Base-by-base conservation (phyloP, 2,329 filamentous ascomycete species). In the Penicillium sp. region DNA sequence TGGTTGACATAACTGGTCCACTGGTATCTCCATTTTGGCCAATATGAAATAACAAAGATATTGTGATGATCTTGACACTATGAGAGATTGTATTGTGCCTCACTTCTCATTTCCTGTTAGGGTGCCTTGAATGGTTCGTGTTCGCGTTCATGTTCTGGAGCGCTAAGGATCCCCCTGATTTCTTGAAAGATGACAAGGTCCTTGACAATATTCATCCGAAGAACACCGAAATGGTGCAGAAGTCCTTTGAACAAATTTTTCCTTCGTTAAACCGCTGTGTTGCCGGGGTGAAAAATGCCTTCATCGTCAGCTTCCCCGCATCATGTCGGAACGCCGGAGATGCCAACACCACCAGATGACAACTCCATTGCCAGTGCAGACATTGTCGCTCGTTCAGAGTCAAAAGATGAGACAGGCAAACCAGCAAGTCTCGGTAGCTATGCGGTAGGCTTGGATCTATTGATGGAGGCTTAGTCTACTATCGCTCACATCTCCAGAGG, bases 401-500 rank as follows among this genome's bases (percentile, higher is more conserved):
- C 44, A 46, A 46, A 46, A 3, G 44, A 46, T 0, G 18, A 46
- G 13, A 8, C 10, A n/a, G 18, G 15, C 15, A 34, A 46, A 25
- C 31, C 29, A 25, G 44, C 44, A 34, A 46, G 4, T 34, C 31
- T 46, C 31, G 15, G 29, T n/a, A 46, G 44, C 21, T 46, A 46
- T 46, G 44, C 31, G 18, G 44, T 46, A 25, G 8, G 44, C 4
- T 35, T 4, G 8, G 3, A 25, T 34, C 3, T 23, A 12, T 46
- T n/a, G 18, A 25, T 46, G 8, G 13, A 34, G 2, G 15, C 13
- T 46, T 34, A n/a, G 6, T 23, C 29, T 25, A 3, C 18, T 4
- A n/a, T 25, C 6, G 13, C 45, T 49, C n/a, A 54, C 21, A 15
- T 8, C 25, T 7, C 18, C 9, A 66, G 65, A 60, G 65, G 18